phyloP scores from a whole-genome alignment of 1,139 yeast genomes.

The Saccharomycopsis hybrid region DNA sequence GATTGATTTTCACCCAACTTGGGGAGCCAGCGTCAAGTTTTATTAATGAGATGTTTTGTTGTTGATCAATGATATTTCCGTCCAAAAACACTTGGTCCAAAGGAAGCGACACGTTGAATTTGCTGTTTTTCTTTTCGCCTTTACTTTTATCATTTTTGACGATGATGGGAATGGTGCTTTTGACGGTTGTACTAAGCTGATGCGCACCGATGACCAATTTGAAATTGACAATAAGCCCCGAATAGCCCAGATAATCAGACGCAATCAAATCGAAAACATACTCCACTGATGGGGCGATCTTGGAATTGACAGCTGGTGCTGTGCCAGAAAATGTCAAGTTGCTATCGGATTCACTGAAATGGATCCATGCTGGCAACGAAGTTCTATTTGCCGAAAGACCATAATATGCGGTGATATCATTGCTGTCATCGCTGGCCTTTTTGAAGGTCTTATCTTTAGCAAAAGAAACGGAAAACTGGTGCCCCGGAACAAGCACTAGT shows the following conservation, averaged over 20 bases:
- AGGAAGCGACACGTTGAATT: conserved; percentile 56
- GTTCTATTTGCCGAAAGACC: conserved; percentile 79
- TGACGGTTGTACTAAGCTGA: conserved; percentile 53
- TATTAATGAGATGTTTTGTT: conserved; percentile 49
- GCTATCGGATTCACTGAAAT: conserved; percentile 45
- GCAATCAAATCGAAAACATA: conserved; percentile 75
- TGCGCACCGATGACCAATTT: conserved; percentile 83
- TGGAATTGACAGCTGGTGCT: conserved; percentile 80
- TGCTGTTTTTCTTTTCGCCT: conserved; percentile 30
- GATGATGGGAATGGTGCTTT: conserved; percentile 31
- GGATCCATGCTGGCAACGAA: conserved; percentile 87
- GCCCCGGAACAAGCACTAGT: conserved; percentile 65
- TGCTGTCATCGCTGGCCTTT: conserved; percentile 36
- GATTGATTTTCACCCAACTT: conserved; percentile 49
- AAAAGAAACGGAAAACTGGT: conserved; percentile 57
- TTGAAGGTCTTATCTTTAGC: conserved; percentile 32
- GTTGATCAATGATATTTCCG: conserved; percentile 38
- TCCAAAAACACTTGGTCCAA: conserved; percentile 54
- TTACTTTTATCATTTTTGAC: no score
- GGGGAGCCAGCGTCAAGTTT: conserved; percentile 45
- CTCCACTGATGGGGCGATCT: conserved; percentile 76
- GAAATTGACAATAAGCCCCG: conserved; percentile 69
- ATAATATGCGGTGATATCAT: conserved; percentile 58
- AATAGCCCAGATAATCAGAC: conserved; percentile 67
- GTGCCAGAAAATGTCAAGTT: conserved; percentile 73